phyloP scores from a whole-genome alignment of 495 filamentous ascomycete species.

The Neurospora sp. region DNA sequence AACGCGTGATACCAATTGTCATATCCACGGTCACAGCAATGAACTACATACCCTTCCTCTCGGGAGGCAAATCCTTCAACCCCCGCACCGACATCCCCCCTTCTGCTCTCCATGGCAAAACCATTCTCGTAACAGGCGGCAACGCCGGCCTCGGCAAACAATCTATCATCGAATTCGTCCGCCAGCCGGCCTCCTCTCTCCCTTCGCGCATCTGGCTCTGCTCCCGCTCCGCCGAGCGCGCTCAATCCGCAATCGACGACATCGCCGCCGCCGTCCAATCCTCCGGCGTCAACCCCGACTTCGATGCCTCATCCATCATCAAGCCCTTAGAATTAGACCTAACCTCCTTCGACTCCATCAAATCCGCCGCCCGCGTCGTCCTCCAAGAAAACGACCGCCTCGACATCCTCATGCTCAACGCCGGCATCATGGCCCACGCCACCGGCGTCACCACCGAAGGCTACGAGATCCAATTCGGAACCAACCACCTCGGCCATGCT shows the following conservation, averaged over 20 bases:
- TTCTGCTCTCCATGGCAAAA: conserved; percentile 40
- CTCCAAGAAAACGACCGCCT: conserved; percentile 20
- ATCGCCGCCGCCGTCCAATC: conserved; percentile 1
- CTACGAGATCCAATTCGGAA: conserved; percentile 63
- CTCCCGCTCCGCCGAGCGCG: conserved; percentile 39
- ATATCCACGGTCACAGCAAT: neutral
- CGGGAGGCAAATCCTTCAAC: conserved; percentile 2
- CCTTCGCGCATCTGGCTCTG: conserved; percentile 48
- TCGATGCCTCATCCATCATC: conserved; percentile 6
- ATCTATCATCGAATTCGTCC: conserved; percentile 49
- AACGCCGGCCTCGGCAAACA: conserved; percentile 59
- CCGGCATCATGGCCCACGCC: conserved; percentile 54
- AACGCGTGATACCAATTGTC: neutral
- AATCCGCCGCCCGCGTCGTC: conserved; percentile 14
- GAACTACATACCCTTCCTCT: neutral
- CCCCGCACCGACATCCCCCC: conserved; percentile 45
- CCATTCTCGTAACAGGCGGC: conserved; percentile 53
- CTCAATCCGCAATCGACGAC: conserved; percentile 8
- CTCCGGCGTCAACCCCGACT: neutral
- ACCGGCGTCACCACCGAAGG: conserved; percentile 46
- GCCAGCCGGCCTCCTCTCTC: conserved; percentile 26
- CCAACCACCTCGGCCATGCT: conserved; percentile 61
- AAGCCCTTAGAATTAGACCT: conserved; percentile 30
- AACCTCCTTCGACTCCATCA: conserved; percentile 18
- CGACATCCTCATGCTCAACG: conserved; percentile 44